A percentile compares a stretch with the other conserved stretches of the same genome.
Evolutionary conservation across 495 filamentous ascomycete genomes (phyloP).

Genomic region (Penicillium waksmanii): DNA sequence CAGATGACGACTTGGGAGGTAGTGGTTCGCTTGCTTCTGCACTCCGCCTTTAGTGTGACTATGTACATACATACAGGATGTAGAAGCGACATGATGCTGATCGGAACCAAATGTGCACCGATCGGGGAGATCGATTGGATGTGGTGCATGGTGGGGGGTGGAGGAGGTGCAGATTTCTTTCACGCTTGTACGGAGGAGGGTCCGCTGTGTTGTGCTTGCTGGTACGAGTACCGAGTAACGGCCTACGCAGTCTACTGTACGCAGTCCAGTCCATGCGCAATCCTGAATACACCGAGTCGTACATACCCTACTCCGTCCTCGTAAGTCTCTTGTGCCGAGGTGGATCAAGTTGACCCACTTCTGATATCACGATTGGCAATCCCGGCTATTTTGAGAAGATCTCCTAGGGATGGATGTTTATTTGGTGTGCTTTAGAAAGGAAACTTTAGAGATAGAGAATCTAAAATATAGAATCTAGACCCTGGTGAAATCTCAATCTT

Average conservation of each 20-base stretch:
- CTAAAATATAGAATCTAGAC: too few relatives aligned
- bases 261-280: too few relatives aligned
- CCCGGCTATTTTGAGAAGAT: not conserved
- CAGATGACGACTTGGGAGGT: too few relatives aligned
- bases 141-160: not conserved
- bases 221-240: too few relatives aligned
- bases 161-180: not conserved
- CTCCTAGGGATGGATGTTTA: not conserved
- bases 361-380: slow-evolving; percentile 1
- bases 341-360: slow-evolving; percentile 2
- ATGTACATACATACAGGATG: too few relatives aligned
- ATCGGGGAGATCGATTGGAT: slow-evolving; percentile 5
- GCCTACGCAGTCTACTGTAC: too few relatives aligned
- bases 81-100: not conserved
- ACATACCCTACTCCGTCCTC: too few relatives aligned
- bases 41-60: slow-evolving; percentile 1
- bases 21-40: not conserved
- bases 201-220: too few relatives aligned
- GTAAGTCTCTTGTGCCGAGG: not conserved
- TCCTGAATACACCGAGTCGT: too few relatives aligned
- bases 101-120: not conserved
- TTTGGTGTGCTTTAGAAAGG: not conserved
- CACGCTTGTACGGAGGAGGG: not conserved
- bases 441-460: too few relatives aligned
- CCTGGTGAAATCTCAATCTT: too few relatives aligned